Base-by-base conservation (phyloP, 495 filamentous ascomycete species). In the Hypoxylon fragiforme region DNA sequence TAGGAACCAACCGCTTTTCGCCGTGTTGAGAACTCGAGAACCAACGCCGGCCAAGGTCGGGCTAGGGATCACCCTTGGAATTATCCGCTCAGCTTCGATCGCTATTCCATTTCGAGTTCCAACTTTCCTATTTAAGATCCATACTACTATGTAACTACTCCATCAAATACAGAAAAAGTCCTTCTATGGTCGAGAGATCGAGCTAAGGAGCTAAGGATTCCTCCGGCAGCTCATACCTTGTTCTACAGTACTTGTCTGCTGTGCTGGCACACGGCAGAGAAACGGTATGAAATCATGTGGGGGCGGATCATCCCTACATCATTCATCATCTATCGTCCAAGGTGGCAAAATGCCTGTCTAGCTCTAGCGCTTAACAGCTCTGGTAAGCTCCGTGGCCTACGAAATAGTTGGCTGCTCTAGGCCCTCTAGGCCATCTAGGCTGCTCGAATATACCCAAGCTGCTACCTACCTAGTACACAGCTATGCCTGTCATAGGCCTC, bases 281-380 rank as follows among this genome's bases (percentile, higher is more conserved):
- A 43, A 37, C 47, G 36, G 47, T 50, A 56, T 62, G 58, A 62
- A 48, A 62, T 62, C 58, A 62, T 62, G 58, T 46, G 52, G 52
- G 57, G 22, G 35, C 21, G 19, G 24, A 60, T 60, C 57, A 55
- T 61, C 20, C 50, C 50, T 61, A 16, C 50, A 60, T 60, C 57
- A 51, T 61, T 15, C 50, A 51, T 41, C 50, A 34, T 26, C 35
- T n/a, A 50, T 42, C 31, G 41, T 48, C 30, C n/a, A 44, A 47
- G 46, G 58, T 56, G 51, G 58, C 51, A 48, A 61, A 35, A 20
- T 22, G 35, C 14, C 24, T 37, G 15, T 28, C 26, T 44, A 40
- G 50, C 36, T 47, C 44, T 51, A 50, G 41, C 42, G 46, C 38
- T 45, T 12, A 15, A 31, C 18, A 22, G 41, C 30, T 47, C 38